phyloP scores from a whole-genome alignment of 2,329 filamentous ascomycete species.

The Aspergillus arachidicola region DNA sequence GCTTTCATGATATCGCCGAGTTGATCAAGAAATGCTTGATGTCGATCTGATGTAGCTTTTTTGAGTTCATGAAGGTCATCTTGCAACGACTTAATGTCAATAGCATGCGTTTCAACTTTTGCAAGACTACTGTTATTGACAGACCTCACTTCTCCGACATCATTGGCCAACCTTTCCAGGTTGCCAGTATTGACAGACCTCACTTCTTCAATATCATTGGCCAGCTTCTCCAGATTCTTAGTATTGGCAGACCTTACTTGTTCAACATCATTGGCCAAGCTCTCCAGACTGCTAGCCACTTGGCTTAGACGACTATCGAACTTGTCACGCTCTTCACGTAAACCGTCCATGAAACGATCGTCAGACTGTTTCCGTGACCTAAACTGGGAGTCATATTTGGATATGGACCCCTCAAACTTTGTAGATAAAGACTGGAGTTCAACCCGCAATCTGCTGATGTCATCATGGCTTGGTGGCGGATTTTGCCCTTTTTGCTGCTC shows the following conservation, averaged over 20 bases:
- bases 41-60: not conserved
- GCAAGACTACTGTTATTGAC: not conserved
- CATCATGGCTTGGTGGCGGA: slow-evolving; percentile 11
- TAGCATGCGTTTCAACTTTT: not conserved
- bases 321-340: not conserved
- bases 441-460: slow-evolving; percentile 10
- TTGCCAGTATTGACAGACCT: not conserved
- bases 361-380: not conserved
- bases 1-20: slow-evolving; percentile 1
- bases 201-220: no score
- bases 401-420: slow-evolving; percentile 8
- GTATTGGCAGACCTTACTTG: not conserved
- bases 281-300: not conserved
- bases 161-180: no score
- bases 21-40: slow-evolving; percentile 9
- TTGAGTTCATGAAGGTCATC: slow-evolving; percentile 13
- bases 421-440: slow-evolving; percentile 8
- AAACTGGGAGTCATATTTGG: not conserved
- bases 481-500: not conserved
- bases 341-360: not conserved
- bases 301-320: not conserved
- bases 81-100: slow-evolving; percentile 8
- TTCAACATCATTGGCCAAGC: not conserved
- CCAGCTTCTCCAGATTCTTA: not conserved
- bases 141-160: not conserved